phyloP scores from a whole-genome alignment of 441 rosid genomes.

The Arabidopsis hybrid region DNA sequence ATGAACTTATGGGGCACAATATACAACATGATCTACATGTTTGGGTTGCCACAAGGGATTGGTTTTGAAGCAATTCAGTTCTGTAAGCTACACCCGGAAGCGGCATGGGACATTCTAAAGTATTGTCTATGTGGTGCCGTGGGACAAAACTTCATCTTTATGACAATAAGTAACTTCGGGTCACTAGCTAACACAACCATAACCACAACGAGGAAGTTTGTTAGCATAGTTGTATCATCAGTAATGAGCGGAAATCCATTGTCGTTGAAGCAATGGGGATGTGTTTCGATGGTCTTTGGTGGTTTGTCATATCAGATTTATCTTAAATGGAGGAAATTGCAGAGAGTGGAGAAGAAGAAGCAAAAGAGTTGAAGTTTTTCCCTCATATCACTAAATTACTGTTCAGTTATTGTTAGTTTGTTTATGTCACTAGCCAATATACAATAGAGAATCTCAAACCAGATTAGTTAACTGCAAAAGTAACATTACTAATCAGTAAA shows the following conservation, averaged over 20 bases:
- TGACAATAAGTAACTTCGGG: constrained; percentile 91
- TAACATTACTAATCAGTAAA: neutral
- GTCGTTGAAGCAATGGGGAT: constrained; percentile 91
- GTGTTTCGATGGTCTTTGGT: constrained; percentile 93
- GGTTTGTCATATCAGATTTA: constrained; percentile 93
- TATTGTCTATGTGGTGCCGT: constrained; percentile 95
- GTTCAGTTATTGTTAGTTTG: constrained; percentile 4
- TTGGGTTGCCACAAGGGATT: constrained; percentile 73
- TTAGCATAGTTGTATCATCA: constrained; percentile 90
- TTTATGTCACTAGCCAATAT: constrained; percentile 11
- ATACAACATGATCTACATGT: constrained; percentile 91
- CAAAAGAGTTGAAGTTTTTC: constrained; percentile 46
- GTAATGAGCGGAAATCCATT: constrained; percentile 90
- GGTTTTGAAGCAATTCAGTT: constrained; percentile 79
- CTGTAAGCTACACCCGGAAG: constrained; percentile 90
- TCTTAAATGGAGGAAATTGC: constrained; percentile 84
- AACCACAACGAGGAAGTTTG: constrained; percentile 93
- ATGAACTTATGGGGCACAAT: constrained; percentile 97
- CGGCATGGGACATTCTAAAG: constrained; percentile 83
- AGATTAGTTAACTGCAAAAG: constrained; percentile 24
- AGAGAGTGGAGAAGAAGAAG: constrained; percentile 78
- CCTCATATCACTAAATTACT: neutral
- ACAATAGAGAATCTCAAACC: constrained; percentile 19
- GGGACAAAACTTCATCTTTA: constrained; percentile 94
- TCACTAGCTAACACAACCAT: constrained; percentile 94